Conservation (phyloP, 495 filamentous ascomycete species). For the Pyrenopolyporus hunteri region DNA sequence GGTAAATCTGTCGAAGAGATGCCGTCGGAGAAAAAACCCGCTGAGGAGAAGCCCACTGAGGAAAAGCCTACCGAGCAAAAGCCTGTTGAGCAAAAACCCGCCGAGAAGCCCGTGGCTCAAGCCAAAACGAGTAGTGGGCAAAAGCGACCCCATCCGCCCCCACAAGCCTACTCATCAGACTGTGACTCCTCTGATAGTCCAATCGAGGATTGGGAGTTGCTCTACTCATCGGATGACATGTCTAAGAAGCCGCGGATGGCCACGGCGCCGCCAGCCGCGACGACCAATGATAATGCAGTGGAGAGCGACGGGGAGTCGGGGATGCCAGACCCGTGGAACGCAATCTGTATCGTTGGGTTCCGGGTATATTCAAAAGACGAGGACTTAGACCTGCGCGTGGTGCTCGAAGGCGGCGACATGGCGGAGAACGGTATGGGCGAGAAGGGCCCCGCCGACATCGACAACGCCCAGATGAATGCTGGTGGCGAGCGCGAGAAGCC, state of each 20-base stretch:
- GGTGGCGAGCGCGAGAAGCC: conserved; percentile 49
- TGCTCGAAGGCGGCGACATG: conserved; percentile 56
- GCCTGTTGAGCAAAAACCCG: conserved; percentile 20
- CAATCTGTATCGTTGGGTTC: conserved; percentile 56
- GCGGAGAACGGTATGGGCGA: conserved; percentile 57
- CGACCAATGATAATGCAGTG: conserved; percentile 35
- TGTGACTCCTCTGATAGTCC: conserved; percentile 57
- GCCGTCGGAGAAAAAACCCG: conserved; percentile 20
- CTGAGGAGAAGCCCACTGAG: conserved; percentile 18
- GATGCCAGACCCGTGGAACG: conserved; percentile 58
- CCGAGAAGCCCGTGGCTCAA: conserved; percentile 13
- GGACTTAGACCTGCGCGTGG: conserved; percentile 52
- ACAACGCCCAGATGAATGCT: conserved; percentile 58
- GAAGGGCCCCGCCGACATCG: conserved; percentile 56
- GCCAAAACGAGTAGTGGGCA: conserved; percentile 14
- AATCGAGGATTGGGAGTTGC: conserved; percentile 56
- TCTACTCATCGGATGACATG: conserved; percentile 59
- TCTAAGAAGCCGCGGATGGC: conserved; percentile 53
- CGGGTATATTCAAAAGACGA: conserved; percentile 58
- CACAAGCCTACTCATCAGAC: conserved; percentile 42
- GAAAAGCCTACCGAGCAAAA: conserved; percentile 23
- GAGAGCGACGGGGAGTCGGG: conserved; percentile 55
- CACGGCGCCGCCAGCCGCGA: conserved; percentile 28
- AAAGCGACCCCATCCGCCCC: neutral
- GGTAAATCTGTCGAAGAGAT: conserved; percentile 20